Percentiles rank a stretch among this genome's conserved stretches.
phyloP scores from a whole-genome alignment of 148 eudicot species.

The Chenopodium album region DNA sequence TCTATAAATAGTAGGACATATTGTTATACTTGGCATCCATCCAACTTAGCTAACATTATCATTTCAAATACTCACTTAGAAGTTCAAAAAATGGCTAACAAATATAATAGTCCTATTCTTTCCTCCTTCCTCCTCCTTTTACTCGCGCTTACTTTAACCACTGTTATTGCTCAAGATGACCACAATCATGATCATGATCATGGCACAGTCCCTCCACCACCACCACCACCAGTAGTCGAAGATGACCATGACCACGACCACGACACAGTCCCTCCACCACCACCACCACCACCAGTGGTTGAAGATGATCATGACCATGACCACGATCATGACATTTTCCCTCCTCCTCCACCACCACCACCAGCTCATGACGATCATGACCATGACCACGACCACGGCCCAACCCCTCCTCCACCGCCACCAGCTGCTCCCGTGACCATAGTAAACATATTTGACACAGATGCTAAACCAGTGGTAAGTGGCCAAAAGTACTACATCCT shows the following conservation, averaged over 20 bases:
- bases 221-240: too few species aligned
- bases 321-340: neutral
- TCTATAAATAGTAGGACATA: too few species aligned
- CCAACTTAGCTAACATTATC: too few species aligned
- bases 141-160: neutral
- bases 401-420: neutral
- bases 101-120: neutral
- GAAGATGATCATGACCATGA: neutral
- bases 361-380: too few species aligned
- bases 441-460: neutral
- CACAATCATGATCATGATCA: too few species aligned
- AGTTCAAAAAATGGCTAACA: neutral
- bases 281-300: neutral
- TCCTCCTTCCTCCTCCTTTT: neutral
- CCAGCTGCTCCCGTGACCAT: neutral
- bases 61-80: too few species aligned
- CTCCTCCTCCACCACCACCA: neutral
- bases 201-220: too few species aligned
- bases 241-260: neutral
- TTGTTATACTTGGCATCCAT: too few species aligned
- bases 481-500: slow-evolving; percentile 23
- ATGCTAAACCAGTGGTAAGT: neutral
- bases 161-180: neutral
- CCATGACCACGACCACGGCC: neutral
- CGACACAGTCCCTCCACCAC: neutral